phyloP scores from a whole-genome alignment of 768 basidiomycete species.

The Strobilomyces dryophilus region DNA sequence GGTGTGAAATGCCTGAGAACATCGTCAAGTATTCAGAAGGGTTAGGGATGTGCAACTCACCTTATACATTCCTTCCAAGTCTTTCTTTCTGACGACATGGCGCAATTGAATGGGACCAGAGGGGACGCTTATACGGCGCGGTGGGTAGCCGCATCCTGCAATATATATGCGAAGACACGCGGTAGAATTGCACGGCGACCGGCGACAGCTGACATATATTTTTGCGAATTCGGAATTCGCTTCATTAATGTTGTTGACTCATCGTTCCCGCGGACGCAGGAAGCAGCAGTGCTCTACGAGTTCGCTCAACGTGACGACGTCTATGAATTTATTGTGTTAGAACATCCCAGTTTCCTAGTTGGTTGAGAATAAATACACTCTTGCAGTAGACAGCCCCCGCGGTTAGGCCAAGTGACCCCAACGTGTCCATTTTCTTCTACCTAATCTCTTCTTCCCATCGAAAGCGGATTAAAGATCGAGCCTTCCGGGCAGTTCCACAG shows the following conservation, averaged over 20 bases:
- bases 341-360: background rate
- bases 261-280: background rate
- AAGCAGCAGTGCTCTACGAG: too few relatives aligned
- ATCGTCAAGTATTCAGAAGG: background rate
- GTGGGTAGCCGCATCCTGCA: background rate
- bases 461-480: slow-evolving; percentile 41
- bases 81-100: slow-evolving; percentile 25
- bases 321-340: background rate
- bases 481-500: slow-evolving; percentile 31
- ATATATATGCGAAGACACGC: background rate
- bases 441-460: slow-evolving; percentile 32
- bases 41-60: slow-evolving; percentile 12
- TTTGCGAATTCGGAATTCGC: slow-evolving; percentile 8
- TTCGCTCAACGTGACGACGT: background rate
- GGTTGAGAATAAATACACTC: background rate
- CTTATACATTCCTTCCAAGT: slow-evolving; percentile 35
- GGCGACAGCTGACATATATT: background rate
- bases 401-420: background rate
- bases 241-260: background rate
- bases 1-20: slow-evolving; percentile 41
- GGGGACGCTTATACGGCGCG: background rate
- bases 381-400: background rate
- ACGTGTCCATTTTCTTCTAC: background rate
- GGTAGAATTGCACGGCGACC: background rate
- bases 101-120: background rate